Percentiles rank a stretch among this genome's conserved stretches.
Conservation (phyloP, 441 rosid genomes). For the Capsella rubella region DNA sequence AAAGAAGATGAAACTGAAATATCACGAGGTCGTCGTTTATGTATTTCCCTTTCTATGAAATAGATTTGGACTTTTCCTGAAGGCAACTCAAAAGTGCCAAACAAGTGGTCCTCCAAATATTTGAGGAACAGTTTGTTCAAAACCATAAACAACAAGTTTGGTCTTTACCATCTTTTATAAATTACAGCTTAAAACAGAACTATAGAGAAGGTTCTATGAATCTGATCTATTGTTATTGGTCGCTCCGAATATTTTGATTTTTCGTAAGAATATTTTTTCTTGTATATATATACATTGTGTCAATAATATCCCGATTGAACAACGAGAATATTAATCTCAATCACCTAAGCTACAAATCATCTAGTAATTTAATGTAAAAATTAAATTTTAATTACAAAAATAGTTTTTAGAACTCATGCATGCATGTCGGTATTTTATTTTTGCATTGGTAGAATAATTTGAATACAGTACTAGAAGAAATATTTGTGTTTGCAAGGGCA, state of each 20-base stretch:
- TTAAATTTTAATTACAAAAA: not conserved
- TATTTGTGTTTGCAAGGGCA: not conserved
- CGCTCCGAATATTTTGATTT: not conserved
- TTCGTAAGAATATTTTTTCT: not conserved
- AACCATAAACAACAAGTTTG: constrained; percentile 17
- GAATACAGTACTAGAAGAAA: too few species aligned
- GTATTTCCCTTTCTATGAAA: constrained; percentile 32
- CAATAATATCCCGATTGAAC: not conserved
- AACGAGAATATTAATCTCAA: not conserved
- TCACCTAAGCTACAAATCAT: not conserved
- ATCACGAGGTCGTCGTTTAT: constrained; percentile 34
- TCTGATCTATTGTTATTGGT: constrained; percentile 8
- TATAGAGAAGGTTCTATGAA: constrained; percentile 13
- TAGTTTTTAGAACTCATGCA: too few species aligned
- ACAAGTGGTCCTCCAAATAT: constrained; percentile 34
- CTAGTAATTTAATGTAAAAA: too few species aligned
- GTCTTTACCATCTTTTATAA: constrained; percentile 9
- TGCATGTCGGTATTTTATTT: too few species aligned
- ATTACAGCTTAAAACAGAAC: not conserved
- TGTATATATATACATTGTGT: not conserved
- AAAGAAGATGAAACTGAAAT: not conserved
- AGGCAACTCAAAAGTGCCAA: constrained; percentile 34
- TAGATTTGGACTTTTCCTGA: constrained; percentile 41
- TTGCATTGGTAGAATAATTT: too few species aligned
- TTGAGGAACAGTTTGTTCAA: constrained; percentile 26